A percentile compares a stretch with the other conserved stretches of the same genome.
phyloP scores from a whole-genome alignment of 1,284 basidiomycete genomes.

The Leccinum solheimii region DNA sequence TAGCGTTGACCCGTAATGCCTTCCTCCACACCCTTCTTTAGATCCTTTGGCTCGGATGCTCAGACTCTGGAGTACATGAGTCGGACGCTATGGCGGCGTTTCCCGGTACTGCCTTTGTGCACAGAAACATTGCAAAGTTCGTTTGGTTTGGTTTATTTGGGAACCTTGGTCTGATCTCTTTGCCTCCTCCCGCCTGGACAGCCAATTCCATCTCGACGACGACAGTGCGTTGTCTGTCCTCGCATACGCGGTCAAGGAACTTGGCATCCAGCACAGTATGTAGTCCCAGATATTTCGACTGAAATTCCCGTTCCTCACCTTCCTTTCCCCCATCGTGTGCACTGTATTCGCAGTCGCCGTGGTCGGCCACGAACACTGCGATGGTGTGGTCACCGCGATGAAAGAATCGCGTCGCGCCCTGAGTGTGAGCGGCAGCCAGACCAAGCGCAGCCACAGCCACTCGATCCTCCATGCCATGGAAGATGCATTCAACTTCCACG shows the following conservation, averaged over 20 bases:
- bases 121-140: conserved; percentile 50
- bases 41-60: conserved; percentile 58
- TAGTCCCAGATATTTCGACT: not conserved
- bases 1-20: not conserved
- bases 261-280: conserved; percentile 25
- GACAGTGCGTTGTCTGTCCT: conserved; percentile 28
- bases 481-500: not conserved
- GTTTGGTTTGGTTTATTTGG: not conserved
- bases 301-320: not conserved
- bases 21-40: conserved; percentile 12
- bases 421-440: not conserved
- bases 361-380: conserved; percentile 32
- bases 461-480: conserved; percentile 17
- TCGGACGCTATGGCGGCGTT: conserved; percentile 37
- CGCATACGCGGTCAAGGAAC: conserved; percentile 17
- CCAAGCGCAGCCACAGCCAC: conserved; percentile 12
- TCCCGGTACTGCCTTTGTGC: conserved; percentile 53
- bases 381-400: conserved; percentile 24
- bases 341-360: conserved; percentile 17
- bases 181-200: conserved; percentile 1
- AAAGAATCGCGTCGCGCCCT: not conserved
- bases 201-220: conserved; percentile 29
- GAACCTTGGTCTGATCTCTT: not conserved
- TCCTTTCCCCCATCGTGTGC: not conserved
- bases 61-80: conserved; percentile 50